Evolutionary conservation across 2,329 filamentous ascomycete genomes (phyloP), one percentile per base, ranked within the genome.

Genomic region (Aspergillus brunneoviolaceus): DNA sequence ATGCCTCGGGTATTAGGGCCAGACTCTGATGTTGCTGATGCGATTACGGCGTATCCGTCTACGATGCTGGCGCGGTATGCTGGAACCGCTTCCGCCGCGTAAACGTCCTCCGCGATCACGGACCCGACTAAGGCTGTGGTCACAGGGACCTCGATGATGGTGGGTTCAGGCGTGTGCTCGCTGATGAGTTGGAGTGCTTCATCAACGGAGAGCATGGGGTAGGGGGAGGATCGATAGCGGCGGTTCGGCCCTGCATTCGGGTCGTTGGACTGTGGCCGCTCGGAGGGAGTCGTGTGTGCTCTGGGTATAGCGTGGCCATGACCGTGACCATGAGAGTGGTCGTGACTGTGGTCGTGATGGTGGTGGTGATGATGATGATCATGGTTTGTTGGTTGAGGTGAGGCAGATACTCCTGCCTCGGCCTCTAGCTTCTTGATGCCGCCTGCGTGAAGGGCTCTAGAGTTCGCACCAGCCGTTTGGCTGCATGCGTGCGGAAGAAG

Each of bases 11-110:
- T 84, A 52, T 84, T 86, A 0, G 73, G 72, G 1, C 84, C 86
- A 47, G 86, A 81, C 31, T 79, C 78, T 56, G 84, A 83, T 5
- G 62, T 73, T 64, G 69, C 72, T 12, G 69, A 75, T 58, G 74
- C 88, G 42, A 93, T 87, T 0, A 96, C 85, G 2, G 95, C 95
- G 71, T 99, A 99, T 1, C 95, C 95, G 74, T 99, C 95, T 0
- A 99, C 95, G 47, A 97, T 98, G 72, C 94, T 98, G 19, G 95
- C 95, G 60, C 92, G 84, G 77, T 96, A 99, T 0, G 94, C 95
- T 0, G 95, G 95, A 0, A 99, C 95, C 7, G 89, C 86, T 72
- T 97, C 94, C 4, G 79, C 78, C 0, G 95, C 92, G 45, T 81
- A 85, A 25, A 99, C 88, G 66, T 96, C 89, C 71, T 92, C 87